Conservation (phyloP, 768 basidiomycete species). For the Cystofilobasidium capitatum region DNA sequence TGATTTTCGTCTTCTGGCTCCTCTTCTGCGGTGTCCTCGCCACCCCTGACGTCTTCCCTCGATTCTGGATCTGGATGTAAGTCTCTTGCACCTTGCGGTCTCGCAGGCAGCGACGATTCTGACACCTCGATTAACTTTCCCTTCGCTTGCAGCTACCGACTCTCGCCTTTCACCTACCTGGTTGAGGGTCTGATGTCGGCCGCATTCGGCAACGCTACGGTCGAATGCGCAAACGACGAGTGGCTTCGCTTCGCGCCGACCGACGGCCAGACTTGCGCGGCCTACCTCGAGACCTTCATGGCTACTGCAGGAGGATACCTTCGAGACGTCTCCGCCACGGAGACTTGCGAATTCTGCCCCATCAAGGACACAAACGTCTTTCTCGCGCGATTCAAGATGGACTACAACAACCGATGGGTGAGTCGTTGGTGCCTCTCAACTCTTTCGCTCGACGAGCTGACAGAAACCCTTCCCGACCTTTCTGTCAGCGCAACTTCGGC, state of each 20-base stretch:
- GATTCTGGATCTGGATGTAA: conserved; percentile 39
- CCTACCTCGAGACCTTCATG: conserved; percentile 62
- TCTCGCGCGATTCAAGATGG: too few species aligned
- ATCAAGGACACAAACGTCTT: too few species aligned
- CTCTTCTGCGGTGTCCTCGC: conserved; percentile 44
- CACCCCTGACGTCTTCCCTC: conserved; percentile 31
- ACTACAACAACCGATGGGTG: conserved; percentile 2
- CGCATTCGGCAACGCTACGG: conserved; percentile 32
- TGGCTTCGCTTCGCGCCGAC: conserved; percentile 58
- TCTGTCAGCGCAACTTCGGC: conserved; percentile 1
- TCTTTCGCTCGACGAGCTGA: neutral
- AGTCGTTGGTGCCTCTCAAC: too few species aligned
- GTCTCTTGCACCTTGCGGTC: too few species aligned
- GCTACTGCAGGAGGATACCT: conserved; percentile 57
- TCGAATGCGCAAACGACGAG: conserved; percentile 29
- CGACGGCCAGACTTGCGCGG: conserved; percentile 56
- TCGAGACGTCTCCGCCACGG: conserved; percentile 53
- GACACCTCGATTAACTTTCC: too few species aligned
- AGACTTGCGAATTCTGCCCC: conserved; percentile 58
- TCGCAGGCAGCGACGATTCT: too few species aligned
- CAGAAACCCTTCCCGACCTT: neutral
- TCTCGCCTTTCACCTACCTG: too few species aligned
- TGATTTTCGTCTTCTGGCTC: conserved; percentile 43
- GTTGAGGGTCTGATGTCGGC: conserved; percentile 26
- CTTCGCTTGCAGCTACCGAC: conserved; percentile 35